phyloP scores from a whole-genome alignment of 2,329 filamentous ascomycete genomes.

The Tolypocladium ovalisporum region DNA sequence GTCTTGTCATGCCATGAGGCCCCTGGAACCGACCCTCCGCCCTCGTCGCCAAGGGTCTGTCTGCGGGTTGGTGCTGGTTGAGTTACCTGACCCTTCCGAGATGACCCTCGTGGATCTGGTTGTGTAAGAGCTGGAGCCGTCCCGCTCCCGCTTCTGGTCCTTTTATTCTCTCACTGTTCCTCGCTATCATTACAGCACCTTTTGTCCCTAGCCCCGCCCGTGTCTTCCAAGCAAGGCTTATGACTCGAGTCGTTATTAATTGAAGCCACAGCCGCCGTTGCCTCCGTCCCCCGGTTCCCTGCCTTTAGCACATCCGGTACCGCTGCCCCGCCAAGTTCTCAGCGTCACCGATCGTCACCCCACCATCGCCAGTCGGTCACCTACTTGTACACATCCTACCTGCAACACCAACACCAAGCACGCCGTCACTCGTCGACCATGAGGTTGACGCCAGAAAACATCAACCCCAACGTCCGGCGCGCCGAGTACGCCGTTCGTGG shows the following conservation, averaged over 20 bases:
- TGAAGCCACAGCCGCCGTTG: background rate
- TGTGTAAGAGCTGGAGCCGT: background rate
- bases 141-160: background rate
- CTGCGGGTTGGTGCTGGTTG: background rate
- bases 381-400: constrained; percentile 5
- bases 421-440: constrained; percentile 24
- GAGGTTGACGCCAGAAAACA: constrained; percentile 67
- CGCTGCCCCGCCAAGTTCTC: constrained; percentile 5
- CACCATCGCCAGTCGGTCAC: background rate
- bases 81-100: background rate
- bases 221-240: background rate
- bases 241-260: background rate
- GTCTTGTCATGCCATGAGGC: background rate
- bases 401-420: constrained; percentile 19
- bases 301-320: constrained; percentile 1
- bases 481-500: constrained; percentile 96
- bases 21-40: background rate
- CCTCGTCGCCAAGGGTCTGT: background rate
- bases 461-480: constrained; percentile 78
- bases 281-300: background rate
- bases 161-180: background rate
- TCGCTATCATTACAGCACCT: background rate
- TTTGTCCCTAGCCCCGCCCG: background rate
- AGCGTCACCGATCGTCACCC: background rate
- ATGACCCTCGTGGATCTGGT: background rate